Evolutionary conservation across 2,329 filamentous ascomycete species (phyloP).

Genomic region (Fusarium hostae): DNA sequence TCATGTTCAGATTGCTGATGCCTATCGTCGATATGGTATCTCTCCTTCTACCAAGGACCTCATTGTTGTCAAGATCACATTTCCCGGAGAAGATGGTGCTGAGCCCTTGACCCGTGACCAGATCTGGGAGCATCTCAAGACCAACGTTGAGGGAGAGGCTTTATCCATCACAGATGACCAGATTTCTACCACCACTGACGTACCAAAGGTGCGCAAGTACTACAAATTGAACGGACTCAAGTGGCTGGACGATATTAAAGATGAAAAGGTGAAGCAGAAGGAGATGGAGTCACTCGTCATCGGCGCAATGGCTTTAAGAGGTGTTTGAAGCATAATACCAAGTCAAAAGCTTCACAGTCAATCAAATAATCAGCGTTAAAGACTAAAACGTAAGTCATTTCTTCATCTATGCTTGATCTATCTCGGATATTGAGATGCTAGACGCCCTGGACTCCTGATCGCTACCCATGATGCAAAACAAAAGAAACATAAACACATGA

Average conservation of each 20-base stretch:
- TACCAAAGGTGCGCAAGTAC: constrained; percentile 79
- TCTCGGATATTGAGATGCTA: constrained; percentile 41
- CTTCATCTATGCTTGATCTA: constrained; percentile 44
- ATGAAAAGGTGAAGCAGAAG: constrained; percentile 56
- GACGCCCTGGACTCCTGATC: constrained; percentile 44
- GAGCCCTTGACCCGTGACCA: constrained; percentile 57
- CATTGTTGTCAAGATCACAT: constrained; percentile 83
- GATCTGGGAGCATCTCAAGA: constrained; percentile 68
- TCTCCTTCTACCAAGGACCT: constrained; percentile 75
- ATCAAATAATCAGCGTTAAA: constrained; percentile 9
- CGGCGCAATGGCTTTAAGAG: constrained; percentile 75
- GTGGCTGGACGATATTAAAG: constrained; percentile 59
- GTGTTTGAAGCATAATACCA: constrained; percentile 41
- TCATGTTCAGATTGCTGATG: constrained; percentile 79
- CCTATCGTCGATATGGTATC: constrained; percentile 90
- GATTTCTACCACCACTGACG: constrained; percentile 70
- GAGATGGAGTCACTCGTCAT: constrained; percentile 77
- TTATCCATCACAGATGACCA: constrained; percentile 70
- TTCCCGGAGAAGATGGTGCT: constrained; percentile 56
- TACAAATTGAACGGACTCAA: constrained; percentile 81
- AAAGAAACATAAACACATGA: constrained; percentile 38
- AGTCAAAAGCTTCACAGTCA: constrained; percentile 1
- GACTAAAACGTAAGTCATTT: constrained; percentile 44
- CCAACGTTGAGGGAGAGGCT: constrained; percentile 70
- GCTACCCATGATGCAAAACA: constrained; percentile 46